Conservation (phyloP, 2,329 filamentous ascomycete genomes). For the Stromatinia cepivora region DNA sequence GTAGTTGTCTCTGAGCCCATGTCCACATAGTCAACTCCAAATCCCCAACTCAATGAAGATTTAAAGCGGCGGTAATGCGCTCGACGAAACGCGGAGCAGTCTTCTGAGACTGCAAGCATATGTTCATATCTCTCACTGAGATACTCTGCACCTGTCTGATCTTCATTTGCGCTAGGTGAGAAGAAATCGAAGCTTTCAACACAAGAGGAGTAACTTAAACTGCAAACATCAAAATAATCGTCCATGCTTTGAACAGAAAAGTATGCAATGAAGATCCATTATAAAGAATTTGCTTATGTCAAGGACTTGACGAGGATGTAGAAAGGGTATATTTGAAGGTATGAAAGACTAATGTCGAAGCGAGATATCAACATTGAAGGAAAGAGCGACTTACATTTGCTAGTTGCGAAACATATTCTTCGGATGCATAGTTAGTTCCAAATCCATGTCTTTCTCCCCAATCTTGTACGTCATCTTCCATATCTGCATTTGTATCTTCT, state of each 20-base stretch:
- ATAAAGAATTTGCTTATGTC: constrained; percentile 1
- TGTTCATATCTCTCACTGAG: neutral
- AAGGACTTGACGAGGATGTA: neutral
- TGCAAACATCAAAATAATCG: constrained; percentile 12
- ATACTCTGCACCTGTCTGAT: neutral
- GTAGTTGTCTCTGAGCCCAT: constrained; percentile 19
- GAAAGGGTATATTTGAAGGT: neutral
- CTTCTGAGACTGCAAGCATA: neutral
- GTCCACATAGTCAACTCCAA: neutral
- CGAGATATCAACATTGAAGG: constrained; percentile 24
- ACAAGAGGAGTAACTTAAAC: constrained; percentile 7
- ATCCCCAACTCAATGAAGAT: neutral
- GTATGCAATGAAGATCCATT: neutral
- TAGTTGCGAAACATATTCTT: constrained; percentile 67
- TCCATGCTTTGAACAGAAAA: constrained; percentile 12
- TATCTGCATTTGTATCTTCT: constrained; percentile 37
- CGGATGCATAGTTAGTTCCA: constrained; percentile 70
- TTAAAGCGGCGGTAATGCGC: neutral
- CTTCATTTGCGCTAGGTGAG: neutral
- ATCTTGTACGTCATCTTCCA: constrained; percentile 37
- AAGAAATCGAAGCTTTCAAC: constrained; percentile 15
- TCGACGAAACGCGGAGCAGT: neutral
- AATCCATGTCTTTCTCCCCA: constrained; percentile 63
- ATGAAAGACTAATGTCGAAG: neutral
- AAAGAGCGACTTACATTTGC: constrained; percentile 55